A percentile compares a stretch with the other conserved stretches of the same genome.
Evolutionary conservation across 2,329 filamentous ascomycete genomes (phyloP).

Genomic region (Ceratocystis cacaofunesta): DNA sequence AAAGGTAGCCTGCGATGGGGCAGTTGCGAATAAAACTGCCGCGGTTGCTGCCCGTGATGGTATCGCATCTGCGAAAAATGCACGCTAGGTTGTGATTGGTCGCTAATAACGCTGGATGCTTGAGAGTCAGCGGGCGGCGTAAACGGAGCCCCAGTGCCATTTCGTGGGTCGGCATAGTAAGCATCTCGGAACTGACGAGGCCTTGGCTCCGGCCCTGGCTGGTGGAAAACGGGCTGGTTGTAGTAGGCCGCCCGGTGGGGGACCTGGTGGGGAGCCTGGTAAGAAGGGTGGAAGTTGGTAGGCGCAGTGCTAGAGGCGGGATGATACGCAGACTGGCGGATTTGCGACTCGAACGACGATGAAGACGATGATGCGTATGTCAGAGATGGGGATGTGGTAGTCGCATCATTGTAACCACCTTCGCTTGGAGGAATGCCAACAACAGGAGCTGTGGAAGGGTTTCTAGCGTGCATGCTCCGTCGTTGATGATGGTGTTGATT

Average conservation of each 20-base stretch:
- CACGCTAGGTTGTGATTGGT: neutral
- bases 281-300: neutral
- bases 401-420: constrained; percentile 4
- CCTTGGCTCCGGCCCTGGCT: neutral
- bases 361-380: constrained; percentile 7
- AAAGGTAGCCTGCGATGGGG: neutral
- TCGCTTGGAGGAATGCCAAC: neutral
- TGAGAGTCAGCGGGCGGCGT: neutral
- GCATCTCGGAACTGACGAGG: neutral
- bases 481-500: neutral
- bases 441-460: neutral
- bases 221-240: neutral
- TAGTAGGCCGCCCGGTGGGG: neutral
- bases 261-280: neutral
- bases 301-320: neutral
- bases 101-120: constrained; percentile 2
- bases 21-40: neutral
- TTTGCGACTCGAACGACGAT: constrained; percentile 7
- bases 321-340: neutral
- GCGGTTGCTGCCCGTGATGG: neutral
- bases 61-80: neutral
- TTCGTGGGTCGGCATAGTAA: neutral
- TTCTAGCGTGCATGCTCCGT: neutral
- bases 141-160: neutral
- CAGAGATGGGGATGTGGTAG: constrained; percentile 2